Percentiles rank a stretch among this genome's conserved stretches.
These are phyloP conservation scores for Claviceps lovelessii DNA, from an alignment of 2,329 filamentous ascomycete species.

Conservation along the genomic window DNA sequence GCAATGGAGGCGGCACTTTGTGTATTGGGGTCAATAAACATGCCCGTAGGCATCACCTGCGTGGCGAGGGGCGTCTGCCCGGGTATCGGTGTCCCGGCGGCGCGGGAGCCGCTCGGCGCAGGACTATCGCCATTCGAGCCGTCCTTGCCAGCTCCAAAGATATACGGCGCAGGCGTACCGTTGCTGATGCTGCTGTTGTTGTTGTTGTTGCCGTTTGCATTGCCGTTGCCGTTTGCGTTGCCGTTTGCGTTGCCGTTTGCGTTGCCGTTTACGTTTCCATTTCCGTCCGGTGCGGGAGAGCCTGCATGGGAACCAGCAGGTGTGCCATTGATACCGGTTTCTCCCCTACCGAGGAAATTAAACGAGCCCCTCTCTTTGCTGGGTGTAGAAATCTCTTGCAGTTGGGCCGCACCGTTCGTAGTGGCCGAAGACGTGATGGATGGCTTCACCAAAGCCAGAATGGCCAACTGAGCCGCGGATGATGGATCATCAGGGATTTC, in stretches of 20 bases:
- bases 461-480: slow-evolving; percentile 66
- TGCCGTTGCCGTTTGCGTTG: slow-evolving; percentile 14
- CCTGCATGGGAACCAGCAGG: slow-evolving; percentile 76
- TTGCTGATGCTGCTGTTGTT: slow-evolving; percentile 9
- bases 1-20: slow-evolving; percentile 41
- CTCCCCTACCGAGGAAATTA: slow-evolving; percentile 51
- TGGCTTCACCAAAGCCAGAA: slow-evolving; percentile 45
- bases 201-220: not conserved
- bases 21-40: slow-evolving; percentile 37
- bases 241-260: slow-evolving; percentile 19
- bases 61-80: slow-evolving; percentile 17
- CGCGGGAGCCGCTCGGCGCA: slow-evolving; percentile 36
- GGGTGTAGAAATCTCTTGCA: slow-evolving; percentile 41
- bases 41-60: slow-evolving; percentile 26
- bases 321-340: slow-evolving; percentile 59
- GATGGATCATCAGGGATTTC: slow-evolving; percentile 76
- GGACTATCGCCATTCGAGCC: slow-evolving; percentile 34
- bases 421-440: slow-evolving; percentile 31
- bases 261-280: slow-evolving; percentile 19
- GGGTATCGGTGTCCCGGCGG: slow-evolving; percentile 30
- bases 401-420: slow-evolving; percentile 29
- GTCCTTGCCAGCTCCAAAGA: slow-evolving; percentile 38
- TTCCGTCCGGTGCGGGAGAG: slow-evolving; percentile 64
- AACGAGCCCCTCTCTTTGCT: slow-evolving; percentile 52
- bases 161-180: slow-evolving; percentile 48